Percentiles rank a stretch among this genome's conserved stretches.
Evolutionary conservation across 441 rosid species (phyloP).

Genomic region (Theobroma grandiflorum): DNA sequence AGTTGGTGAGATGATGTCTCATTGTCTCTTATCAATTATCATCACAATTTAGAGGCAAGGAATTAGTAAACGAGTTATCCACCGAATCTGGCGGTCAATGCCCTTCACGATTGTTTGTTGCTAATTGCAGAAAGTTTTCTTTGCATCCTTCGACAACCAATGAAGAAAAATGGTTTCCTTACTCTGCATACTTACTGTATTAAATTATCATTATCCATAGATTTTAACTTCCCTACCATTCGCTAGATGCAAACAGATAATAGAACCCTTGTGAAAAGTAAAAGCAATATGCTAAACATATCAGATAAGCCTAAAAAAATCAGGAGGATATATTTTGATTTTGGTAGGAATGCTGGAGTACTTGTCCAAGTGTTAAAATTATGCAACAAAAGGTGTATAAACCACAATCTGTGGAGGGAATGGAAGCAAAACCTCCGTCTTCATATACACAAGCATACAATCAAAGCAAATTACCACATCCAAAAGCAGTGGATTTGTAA

Average conservation of each 20-base stretch:
- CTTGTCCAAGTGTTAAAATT: background rate
- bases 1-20: background rate
- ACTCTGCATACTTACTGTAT: background rate
- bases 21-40: too few relatives aligned
- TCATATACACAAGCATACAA: background rate
- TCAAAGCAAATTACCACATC: background rate
- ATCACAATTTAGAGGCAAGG: too few relatives aligned
- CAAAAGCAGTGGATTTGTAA: background rate
- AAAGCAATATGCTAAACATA: background rate
- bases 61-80: too few relatives aligned
- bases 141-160: background rate
- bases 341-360: background rate
- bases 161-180: background rate
- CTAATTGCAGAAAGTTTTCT: background rate
- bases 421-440: background rate
- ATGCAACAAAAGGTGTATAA: background rate
- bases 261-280: background rate
- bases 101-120: background rate
- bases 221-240: background rate
- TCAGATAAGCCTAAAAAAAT: background rate
- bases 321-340: background rate
- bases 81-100: background rate
- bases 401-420: background rate
- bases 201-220: too few relatives aligned
- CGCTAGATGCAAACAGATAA: background rate